Base-by-base conservation (phyloP, 2,329 filamentous ascomycete genomes). In the Leptographium galeiforme region DNA sequence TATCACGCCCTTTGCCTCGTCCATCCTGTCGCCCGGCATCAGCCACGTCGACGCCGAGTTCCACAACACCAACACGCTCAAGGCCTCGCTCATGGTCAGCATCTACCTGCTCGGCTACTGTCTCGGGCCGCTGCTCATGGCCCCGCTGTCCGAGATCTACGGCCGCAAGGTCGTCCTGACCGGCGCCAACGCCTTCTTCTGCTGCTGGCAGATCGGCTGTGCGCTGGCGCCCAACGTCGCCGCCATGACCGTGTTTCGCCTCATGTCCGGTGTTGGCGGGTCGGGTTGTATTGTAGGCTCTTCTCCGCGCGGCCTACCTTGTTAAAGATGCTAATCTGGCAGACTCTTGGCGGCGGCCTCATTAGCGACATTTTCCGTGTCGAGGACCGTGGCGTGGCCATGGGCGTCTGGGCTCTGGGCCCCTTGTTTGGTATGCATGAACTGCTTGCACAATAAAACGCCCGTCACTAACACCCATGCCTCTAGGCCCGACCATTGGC, bases 111-210 rank as follows among this genome's bases (percentile, higher is more conserved):
- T 84, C 38, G 83, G 84, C 18, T 80, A 79, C 57, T 76, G 75
- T 2, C 69, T 75, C 32, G 82, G 81, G 0, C 81, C 81, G 0
- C 64, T 78, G 52, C 56, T 60, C 36, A 55, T 60, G 2, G 59
- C 57, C 6, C 52, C 53, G 1, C 47, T 61, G 34, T 60, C 58
- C 4, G 59, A 61, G 32, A 40, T 60, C 46, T 61, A 60, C 48
- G 59, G 59, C 18, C 59, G 59, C 18, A 43, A 55, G 25, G 87
- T 89, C 0, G 85, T 95, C 41, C 91, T 95, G 61, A 73, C 89
- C 32, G 71, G 73, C 1, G 84, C 87, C 10, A 89, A 88, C 47
- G 25, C 30, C 2, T 68, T 85, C 2, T 85, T 87, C 66, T 77
- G 77, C 50, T 73, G 67, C 1, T 86, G 84, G 62, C 82, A 57